These are phyloP conservation scores for Afroboletus lepidellus DNA, from an alignment of 1,284 basidiomycete species.

Conservation along the genomic window DNA sequence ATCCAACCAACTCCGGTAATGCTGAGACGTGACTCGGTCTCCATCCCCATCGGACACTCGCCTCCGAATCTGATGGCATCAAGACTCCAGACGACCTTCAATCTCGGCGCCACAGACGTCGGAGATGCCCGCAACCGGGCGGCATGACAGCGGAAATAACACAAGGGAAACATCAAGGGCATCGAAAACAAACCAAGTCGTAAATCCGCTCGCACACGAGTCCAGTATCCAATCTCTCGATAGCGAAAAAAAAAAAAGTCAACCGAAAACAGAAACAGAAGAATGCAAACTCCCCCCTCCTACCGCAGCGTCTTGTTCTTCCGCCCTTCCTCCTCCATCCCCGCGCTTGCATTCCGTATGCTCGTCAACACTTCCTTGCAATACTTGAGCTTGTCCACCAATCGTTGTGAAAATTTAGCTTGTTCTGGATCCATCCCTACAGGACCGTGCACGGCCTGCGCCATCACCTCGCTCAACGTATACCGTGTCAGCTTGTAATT, in stretches of 20 bases:
- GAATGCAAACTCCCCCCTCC: neutral
- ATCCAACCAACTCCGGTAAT: no score
- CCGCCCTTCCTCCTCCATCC: slow-evolving; percentile 14
- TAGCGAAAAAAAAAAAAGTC: neutral
- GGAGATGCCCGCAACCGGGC: neutral
- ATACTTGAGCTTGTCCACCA: slow-evolving; percentile 79
- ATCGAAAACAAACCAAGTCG: neutral
- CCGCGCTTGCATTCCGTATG: slow-evolving; percentile 47
- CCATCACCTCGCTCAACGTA: slow-evolving; percentile 75
- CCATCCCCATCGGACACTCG: no score
- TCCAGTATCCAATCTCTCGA: neutral
- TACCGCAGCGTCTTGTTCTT: slow-evolving; percentile 14
- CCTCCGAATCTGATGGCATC: no score
- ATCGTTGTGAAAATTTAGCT: slow-evolving; percentile 57
- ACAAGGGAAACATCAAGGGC: neutral
- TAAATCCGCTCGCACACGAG: neutral
- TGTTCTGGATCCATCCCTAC: slow-evolving; percentile 45
- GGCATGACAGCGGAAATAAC: neutral
- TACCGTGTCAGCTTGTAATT: slow-evolving; percentile 77
- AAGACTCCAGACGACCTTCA: no score
- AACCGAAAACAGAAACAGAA: neutral
- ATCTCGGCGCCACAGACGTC: no score
- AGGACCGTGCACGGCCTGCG: slow-evolving; percentile 44
- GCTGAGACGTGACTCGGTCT: no score
- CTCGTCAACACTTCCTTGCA: slow-evolving; percentile 75